These are phyloP conservation scores for Trichophyton verrucosum DNA, from an alignment of 2,329 filamentous ascomycete species.

Conservation along the genomic window DNA sequence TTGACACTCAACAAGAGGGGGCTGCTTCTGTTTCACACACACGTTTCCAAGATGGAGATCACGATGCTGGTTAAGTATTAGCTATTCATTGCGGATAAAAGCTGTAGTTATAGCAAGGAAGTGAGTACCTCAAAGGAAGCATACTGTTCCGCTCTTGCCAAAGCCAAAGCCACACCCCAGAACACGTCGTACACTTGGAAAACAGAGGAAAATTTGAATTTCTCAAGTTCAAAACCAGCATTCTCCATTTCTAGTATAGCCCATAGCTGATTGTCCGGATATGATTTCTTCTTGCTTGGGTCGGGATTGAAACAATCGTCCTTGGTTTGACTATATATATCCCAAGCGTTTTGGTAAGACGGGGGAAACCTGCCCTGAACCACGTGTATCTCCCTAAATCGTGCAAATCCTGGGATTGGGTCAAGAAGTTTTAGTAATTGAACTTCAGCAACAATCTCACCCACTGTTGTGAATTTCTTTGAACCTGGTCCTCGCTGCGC, in stretches of 20 bases:
- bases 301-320: constrained; percentile 44
- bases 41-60: constrained; percentile 57
- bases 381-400: constrained; percentile 47
- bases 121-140: constrained; percentile 43
- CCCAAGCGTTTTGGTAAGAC: constrained; percentile 38
- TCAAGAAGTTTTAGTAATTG: constrained; percentile 46
- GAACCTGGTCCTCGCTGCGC: constrained; percentile 30
- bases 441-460: constrained; percentile 39
- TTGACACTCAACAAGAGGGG: neutral
- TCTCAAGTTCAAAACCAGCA: constrained; percentile 47
- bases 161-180: constrained; percentile 51
- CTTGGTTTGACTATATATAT: constrained; percentile 28
- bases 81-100: constrained; percentile 5
- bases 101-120: constrained; percentile 6
- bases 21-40: constrained; percentile 38
- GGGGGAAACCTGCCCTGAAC: constrained; percentile 44
- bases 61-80: constrained; percentile 36
- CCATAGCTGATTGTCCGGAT: constrained; percentile 47
- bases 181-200: constrained; percentile 51
- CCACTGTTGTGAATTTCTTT: constrained; percentile 34
- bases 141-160: constrained; percentile 49
- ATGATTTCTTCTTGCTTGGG: constrained; percentile 41
- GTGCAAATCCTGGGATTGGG: constrained; percentile 49
- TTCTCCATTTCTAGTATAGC: constrained; percentile 55
- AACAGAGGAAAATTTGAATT: constrained; percentile 29